Evolutionary conservation across 352 stramenopile species (phyloP).

Genomic region (Globisporangium iwayamae): DNA sequence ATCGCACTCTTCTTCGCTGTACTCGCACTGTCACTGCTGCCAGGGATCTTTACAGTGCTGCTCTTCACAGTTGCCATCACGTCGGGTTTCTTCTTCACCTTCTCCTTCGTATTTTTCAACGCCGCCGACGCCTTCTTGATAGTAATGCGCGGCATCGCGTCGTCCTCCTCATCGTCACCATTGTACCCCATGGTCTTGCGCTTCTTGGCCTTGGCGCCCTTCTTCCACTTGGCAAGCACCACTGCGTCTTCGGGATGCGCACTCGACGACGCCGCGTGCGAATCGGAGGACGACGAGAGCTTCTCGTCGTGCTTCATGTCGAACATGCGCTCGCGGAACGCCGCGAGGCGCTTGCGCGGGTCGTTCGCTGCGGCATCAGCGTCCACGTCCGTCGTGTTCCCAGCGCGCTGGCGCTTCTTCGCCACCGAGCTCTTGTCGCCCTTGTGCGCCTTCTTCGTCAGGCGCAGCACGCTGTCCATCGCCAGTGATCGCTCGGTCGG

Average conservation of each 20-base stretch:
- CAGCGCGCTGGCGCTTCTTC: slow-evolving; percentile 36
- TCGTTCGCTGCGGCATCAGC: slow-evolving; percentile 18
- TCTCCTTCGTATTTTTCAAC: slow-evolving; percentile 23
- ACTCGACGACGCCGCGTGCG: neutral
- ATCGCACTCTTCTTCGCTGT: neutral
- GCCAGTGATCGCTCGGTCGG: neutral
- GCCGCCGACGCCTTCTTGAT: slow-evolving; percentile 20
- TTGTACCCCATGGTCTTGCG: slow-evolving; percentile 3
- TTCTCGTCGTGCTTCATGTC: slow-evolving; percentile 27
- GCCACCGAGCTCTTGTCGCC: neutral
- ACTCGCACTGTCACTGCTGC: neutral
- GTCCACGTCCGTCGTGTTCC: slow-evolving; percentile 24
- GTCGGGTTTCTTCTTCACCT: slow-evolving; percentile 12
- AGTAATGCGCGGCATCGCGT: slow-evolving; percentile 33
- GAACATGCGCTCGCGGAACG: slow-evolving; percentile 63
- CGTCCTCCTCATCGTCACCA: slow-evolving; percentile 18
- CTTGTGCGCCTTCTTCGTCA: slow-evolving; percentile 6
- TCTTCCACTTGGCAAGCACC: slow-evolving; percentile 44
- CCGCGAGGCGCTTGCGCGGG: slow-evolving; percentile 35
- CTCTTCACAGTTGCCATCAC: slow-evolving; percentile 4
- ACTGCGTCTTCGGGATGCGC: slow-evolving; percentile 20
- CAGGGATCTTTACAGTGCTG: slow-evolving; percentile 16
- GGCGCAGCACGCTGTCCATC: slow-evolving; percentile 7
- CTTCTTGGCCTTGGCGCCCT: slow-evolving; percentile 26
- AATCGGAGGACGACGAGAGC: neutral